Conservation (phyloP, 2,329 filamentous ascomycete species). For the Exophiala dermatitidis region DNA sequence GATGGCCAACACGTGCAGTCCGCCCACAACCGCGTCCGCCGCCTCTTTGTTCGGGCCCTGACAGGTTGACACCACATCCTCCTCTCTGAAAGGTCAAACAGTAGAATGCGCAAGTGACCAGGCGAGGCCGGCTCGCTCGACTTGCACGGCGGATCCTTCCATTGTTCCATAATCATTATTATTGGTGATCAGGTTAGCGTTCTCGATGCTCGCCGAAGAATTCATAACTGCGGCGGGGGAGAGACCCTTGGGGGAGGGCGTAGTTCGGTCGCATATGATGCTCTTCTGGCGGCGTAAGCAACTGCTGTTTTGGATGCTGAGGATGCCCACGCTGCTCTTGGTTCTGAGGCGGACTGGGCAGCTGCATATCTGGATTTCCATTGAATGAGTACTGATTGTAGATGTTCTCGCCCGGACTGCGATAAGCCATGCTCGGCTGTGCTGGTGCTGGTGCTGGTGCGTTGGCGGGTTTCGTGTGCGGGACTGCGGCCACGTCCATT, state of each 20-base stretch:
- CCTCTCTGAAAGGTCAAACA: neutral
- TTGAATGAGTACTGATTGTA: conserved; percentile 11
- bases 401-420: neutral
- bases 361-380: conserved; percentile 2
- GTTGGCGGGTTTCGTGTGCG: conserved; percentile 3
- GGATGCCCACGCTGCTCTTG: conserved; percentile 7
- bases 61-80: conserved; percentile 1
- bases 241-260: conserved; percentile 16
- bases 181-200: no score
- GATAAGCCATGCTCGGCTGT: conserved; percentile 3
- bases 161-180: neutral
- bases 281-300: conserved; percentile 20
- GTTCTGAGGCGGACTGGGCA: conserved; percentile 17
- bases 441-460: neutral
- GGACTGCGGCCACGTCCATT: conserved; percentile 6
- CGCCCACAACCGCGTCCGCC: conserved; percentile 6
- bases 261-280: conserved; percentile 11
- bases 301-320: conserved; percentile 6
- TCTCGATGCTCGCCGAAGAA: conserved; percentile 15
- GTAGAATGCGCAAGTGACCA: no score
- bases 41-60: conserved; percentile 6
- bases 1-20: conserved; percentile 12
- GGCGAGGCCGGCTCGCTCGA: no score
- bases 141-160: neutral
- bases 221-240: conserved; percentile 25